Percentiles rank a stretch among this genome's conserved stretches.
Evolutionary conservation across 495 filamentous ascomycete species (phyloP).

Genomic region (Penicillium macrosclerotiorum): DNA sequence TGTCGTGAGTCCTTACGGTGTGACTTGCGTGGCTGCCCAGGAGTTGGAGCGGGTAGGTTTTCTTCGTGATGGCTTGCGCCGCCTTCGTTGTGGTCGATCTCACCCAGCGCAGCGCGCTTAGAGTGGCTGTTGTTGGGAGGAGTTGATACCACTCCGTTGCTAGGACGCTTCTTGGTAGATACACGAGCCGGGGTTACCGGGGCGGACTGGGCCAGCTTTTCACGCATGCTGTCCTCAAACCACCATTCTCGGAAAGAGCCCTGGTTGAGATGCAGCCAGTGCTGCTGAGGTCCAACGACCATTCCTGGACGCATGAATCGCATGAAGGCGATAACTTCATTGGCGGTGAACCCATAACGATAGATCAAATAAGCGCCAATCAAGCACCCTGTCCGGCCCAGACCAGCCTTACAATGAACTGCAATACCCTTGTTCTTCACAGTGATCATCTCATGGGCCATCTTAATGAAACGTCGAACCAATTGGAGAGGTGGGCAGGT

Average conservation of each 20-base stretch:
- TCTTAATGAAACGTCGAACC: conserved; percentile 88
- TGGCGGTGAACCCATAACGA: conserved; percentile 95
- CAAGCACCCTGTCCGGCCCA: conserved; percentile 93
- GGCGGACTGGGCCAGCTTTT: conserved; percentile 58
- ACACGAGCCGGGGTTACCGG: conserved; percentile 78
- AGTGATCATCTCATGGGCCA: conserved; percentile 92
- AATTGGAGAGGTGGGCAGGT: conserved; percentile 86
- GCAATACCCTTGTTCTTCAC: conserved; percentile 84
- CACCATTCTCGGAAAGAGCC: conserved; percentile 96
- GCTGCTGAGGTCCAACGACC: conserved; percentile 99
- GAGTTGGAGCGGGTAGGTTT: conserved; percentile 89
- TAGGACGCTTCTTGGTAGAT: conserved; percentile 45
- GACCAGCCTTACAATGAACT: conserved; percentile 96
- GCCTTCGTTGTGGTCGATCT: conserved; percentile 78
- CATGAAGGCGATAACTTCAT: conserved; percentile 98
- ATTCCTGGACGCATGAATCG: conserved; percentile 99
- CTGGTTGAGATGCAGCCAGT: conserved; percentile 98
- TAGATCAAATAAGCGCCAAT: conserved; percentile 99
- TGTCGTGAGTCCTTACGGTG: conserved; percentile 60
- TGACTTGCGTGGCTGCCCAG: conserved; percentile 91
- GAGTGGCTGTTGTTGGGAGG: conserved; percentile 75
- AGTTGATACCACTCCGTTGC: conserved; percentile 69
- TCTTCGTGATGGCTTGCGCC: conserved; percentile 62
- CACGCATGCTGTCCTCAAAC: conserved; percentile 82
- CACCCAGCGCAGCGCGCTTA: conserved; percentile 79